Evolutionary conservation across 768 basidiomycete species (phyloP), one percentile per base, ranked within the genome.

Genomic region (Suillus lakei): DNA sequence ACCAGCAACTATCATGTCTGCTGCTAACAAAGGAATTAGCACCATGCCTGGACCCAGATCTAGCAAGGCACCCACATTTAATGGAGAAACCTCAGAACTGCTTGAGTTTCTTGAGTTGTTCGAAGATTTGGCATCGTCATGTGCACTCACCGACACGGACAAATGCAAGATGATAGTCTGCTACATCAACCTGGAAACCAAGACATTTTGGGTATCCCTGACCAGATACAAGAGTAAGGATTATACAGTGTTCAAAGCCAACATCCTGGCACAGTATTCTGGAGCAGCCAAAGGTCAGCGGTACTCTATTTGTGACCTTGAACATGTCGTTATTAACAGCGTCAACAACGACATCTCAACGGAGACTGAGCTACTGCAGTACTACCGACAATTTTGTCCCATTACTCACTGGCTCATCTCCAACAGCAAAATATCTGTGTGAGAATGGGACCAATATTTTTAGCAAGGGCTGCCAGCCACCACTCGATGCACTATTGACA

Each of bases 91-190:
- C 0, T 61, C 63, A 0, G 50, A 64, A 15, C 41, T 62, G 4
- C 12, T 64, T 1, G 55, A 69, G 16, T 67, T 64, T 28, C 54
- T 67, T 1, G 51, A 69, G 2, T 9, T 30, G 4, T 69, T 69
- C 13, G 38, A 67, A 3, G 60, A 60, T 5, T 4, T 64, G 1
- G 63, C 60, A 1, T 12, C 38, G 5, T 39, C 39, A 7, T 43
- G 6, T 3, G 18, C 4, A 8, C 41, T 43, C 3, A 43, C 41
- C 2, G 18, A 21, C 6, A 18, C 18, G 2, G 41, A 43, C 18
- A 43, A 43, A 43, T 43, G 41, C 41, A 43, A 43, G 12, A 43
- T 21, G 5, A 4, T 43, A 21, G 16, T 41, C 2, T 16, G 4
- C 1, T 41, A 41, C 4, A 16, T 41, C 0, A 16, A 41, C 16